Evolutionary conservation across 805 yeast genomes (phyloP).

Genomic region (Candida glaebosa): DNA sequence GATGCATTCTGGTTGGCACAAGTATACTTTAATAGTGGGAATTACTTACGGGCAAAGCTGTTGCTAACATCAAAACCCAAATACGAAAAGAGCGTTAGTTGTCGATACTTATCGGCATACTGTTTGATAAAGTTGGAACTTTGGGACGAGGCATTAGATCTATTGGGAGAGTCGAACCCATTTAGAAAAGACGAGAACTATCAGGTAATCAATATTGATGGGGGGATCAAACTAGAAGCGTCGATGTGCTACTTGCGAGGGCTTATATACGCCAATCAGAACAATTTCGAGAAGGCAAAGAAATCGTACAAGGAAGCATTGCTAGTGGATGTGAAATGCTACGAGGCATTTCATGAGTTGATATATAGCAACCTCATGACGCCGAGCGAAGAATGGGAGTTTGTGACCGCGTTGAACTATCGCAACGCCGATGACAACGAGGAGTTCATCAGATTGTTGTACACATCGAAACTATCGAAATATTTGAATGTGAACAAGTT

Average conservation of each 20-base stretch:
- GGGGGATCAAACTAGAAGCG: constrained; percentile 84
- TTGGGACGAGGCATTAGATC: constrained; percentile 86
- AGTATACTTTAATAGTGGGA: constrained; percentile 72
- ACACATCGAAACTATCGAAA: constrained; percentile 73
- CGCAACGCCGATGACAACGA: constrained; percentile 74
- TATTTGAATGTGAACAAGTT: constrained; percentile 56
- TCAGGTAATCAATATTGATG: constrained; percentile 55
- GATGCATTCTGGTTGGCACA: constrained; percentile 98
- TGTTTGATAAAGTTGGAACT: constrained; percentile 67
- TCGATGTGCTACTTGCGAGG: constrained; percentile 87
- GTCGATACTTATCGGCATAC: constrained; percentile 76
- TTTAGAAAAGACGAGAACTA: constrained; percentile 45
- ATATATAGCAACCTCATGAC: constrained; percentile 69
- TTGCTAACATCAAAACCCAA: constrained; percentile 54
- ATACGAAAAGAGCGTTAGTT: constrained; percentile 61
- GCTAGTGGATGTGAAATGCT: constrained; percentile 83
- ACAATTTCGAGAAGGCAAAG: constrained; percentile 81
- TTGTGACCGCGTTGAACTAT: constrained; percentile 61
- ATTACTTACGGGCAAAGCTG: constrained; percentile 75
- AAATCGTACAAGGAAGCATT: constrained; percentile 86
- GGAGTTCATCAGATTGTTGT: constrained; percentile 73
- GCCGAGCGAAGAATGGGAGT: constrained; percentile 85
- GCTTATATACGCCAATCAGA: constrained; percentile 73
- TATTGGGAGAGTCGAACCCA: constrained; percentile 81
- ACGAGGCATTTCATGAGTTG: constrained; percentile 84